Evolutionary conservation across 2,329 filamentous ascomycete genomes (phyloP).

Genomic region (Didymella segeticola): DNA sequence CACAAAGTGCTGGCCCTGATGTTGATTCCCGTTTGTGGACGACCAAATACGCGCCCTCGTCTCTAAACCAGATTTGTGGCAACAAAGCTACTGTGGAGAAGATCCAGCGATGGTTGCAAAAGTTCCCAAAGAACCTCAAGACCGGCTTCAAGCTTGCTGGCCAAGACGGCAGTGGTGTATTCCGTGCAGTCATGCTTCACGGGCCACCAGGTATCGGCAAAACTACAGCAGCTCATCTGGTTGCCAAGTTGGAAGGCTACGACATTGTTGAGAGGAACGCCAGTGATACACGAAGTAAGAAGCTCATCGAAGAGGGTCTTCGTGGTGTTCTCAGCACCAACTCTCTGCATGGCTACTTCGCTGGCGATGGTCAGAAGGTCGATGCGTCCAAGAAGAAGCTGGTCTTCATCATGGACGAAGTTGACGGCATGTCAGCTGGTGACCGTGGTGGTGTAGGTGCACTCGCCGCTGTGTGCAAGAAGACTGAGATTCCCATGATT

Average conservation of each 20-base stretch:
- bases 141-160: conserved; percentile 83
- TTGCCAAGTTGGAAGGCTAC: conserved; percentile 90
- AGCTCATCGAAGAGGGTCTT: conserved; percentile 87
- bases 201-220: conserved; percentile 97
- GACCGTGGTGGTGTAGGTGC: conserved; percentile 96
- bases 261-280: conserved; percentile 96
- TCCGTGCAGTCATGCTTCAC: conserved; percentile 91
- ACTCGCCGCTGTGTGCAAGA: conserved; percentile 91
- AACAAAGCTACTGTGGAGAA: conserved; percentile 92
- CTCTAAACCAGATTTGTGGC: conserved; percentile 87
- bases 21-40: conserved; percentile 73
- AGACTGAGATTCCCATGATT: conserved; percentile 92
- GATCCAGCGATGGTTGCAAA: conserved; percentile 84
- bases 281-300: conserved; percentile 95
- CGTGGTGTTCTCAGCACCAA: conserved; percentile 92
- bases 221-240: conserved; percentile 93
- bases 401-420: conserved; percentile 97
- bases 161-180: conserved; percentile 80
- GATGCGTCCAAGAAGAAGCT: conserved; percentile 88
- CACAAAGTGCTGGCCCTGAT: conserved; percentile 25
- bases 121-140: conserved; percentile 80
- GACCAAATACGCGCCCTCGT: conserved; percentile 89
- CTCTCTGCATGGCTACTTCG: conserved; percentile 89
- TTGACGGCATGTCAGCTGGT: conserved; percentile 97
- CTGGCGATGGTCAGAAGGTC: conserved; percentile 80